Evolutionary conservation across 352 stramenopile genomes (phyloP), one percentile per base, ranked within the genome.

Genomic region (Peronospora belbahrii): DNA sequence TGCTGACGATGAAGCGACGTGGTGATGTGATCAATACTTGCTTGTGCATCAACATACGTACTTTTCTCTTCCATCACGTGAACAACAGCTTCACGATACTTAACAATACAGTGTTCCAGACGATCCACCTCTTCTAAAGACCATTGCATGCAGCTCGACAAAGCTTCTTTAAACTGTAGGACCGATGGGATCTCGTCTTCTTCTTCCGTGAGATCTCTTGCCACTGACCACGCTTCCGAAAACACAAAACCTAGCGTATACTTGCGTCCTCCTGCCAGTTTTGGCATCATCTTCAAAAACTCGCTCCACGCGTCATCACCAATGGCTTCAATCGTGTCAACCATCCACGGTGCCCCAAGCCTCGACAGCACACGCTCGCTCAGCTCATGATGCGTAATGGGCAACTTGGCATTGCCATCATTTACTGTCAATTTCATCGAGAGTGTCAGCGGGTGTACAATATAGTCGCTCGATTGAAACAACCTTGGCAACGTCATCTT

Each of bases 201-300:
- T 56, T 89, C 77, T 44, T 93, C 82, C 1, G 64, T 72, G 1
- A 79, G 45, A 1, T 93, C 81, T 34, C 74, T 64, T 17, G 82
- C 82, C 4, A 93, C 76, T 0, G 74, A 72, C 82, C 82, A 93
- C 0, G 82, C 79, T 47, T 93, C 79, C 0, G 75, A 85, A 38
- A 90, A 93, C 22, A 93, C 81, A 53, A 93, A 93, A 0, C 73
- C 76, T 18, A 93, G 52, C 30, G 76, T 88, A 61, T 93, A 93
- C 52, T 83, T 82, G 25, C 79, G 74, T 14, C 71, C 70, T 18
- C 78, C 68, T 0, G 78, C 75, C 4, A 92, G 56, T 52, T 76
- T 75, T 1, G 78, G 81, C 81, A 92, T 92, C 15, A 57, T 62
- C 0, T 58, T 33, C 4, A 92, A 49, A 30, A 92, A 92, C 25